A percentile compares a stretch with the other conserved stretches of the same genome.
Conservation (phyloP, 2,329 filamentous ascomycete genomes). For the Colletotrichum eleusines region DNA sequence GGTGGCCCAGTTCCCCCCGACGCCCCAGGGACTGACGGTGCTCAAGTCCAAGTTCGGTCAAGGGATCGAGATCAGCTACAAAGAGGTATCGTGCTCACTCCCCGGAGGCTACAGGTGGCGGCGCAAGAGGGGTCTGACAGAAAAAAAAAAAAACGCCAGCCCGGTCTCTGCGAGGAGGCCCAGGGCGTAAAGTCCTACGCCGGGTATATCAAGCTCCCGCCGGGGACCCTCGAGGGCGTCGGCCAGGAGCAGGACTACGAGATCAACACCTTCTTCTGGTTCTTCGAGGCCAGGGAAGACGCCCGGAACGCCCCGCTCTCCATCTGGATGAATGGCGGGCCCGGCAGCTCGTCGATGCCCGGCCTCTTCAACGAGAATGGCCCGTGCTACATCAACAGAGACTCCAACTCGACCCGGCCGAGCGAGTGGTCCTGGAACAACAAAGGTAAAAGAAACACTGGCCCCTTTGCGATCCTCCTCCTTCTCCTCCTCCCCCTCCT, state of each 20-base stretch:
- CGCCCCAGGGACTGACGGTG: slow-evolving; percentile 53
- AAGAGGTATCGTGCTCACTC: slow-evolving; percentile 52
- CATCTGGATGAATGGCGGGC: slow-evolving; percentile 72
- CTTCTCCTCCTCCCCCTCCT: no score
- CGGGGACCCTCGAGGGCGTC: slow-evolving; percentile 47
- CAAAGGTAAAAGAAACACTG: slow-evolving; percentile 49
- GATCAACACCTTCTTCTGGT: slow-evolving; percentile 60
- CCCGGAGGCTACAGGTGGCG: not conserved
- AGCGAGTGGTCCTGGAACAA: slow-evolving; percentile 73
- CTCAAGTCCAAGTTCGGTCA: slow-evolving; percentile 67
- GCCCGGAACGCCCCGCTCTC: slow-evolving; percentile 55
- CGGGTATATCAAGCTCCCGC: slow-evolving; percentile 68
- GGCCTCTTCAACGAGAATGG: slow-evolving; percentile 66
- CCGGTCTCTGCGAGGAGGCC: slow-evolving; percentile 65
- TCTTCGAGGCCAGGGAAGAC: slow-evolving; percentile 48
- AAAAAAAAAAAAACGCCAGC: slow-evolving; percentile 51
- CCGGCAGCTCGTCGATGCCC: slow-evolving; percentile 67
- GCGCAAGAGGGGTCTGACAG: not conserved
- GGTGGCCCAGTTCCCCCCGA: slow-evolving; percentile 45
- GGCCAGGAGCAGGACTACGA: slow-evolving; percentile 57
- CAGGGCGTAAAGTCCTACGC: slow-evolving; percentile 71
- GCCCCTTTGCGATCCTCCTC: no score
- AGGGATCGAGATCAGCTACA: slow-evolving; percentile 72
- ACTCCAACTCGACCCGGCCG: slow-evolving; percentile 60
- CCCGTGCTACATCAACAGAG: slow-evolving; percentile 63